Percentiles rank a stretch among this genome's conserved stretches.
These are phyloP conservation scores for Conoideocrella luteorostrata DNA, from an alignment of 2,329 filamentous ascomycete species.

Conservation along the genomic window DNA sequence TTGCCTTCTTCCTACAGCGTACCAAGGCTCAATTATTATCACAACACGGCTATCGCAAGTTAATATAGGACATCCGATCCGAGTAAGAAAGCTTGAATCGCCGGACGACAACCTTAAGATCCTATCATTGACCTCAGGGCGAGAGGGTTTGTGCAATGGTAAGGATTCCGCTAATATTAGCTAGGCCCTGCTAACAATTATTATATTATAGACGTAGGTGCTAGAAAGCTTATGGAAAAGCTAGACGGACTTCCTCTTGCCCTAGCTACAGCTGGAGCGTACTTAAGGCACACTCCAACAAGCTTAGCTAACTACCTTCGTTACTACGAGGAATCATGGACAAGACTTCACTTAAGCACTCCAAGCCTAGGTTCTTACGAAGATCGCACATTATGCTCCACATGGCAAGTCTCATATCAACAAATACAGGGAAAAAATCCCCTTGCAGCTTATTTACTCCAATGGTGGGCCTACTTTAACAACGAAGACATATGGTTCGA, in stretches of 20 bases:
- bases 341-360: slow-evolving; percentile 22
- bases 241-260: slow-evolving; percentile 41
- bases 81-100: slow-evolving; percentile 25
- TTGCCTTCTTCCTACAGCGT: slow-evolving; percentile 20
- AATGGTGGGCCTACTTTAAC: slow-evolving; percentile 3
- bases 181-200: neutral
- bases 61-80: slow-evolving; percentile 25
- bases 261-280: slow-evolving; percentile 38
- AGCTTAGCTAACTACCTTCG: slow-evolving; percentile 32
- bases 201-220: neutral
- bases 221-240: slow-evolving; percentile 9
- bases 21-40: slow-evolving; percentile 36
- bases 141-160: slow-evolving; percentile 19
- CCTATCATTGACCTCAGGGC: slow-evolving; percentile 20
- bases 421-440: slow-evolving; percentile 22
- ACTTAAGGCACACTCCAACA: slow-evolving; percentile 30
- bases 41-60: slow-evolving; percentile 30
- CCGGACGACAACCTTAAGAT: slow-evolving; percentile 24
- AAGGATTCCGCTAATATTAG: slow-evolving; percentile 7
- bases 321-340: slow-evolving; percentile 33
- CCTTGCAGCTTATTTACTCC: neutral
- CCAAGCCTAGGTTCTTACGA: too few species aligned
- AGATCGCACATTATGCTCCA: slow-evolving; percentile 27
- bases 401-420: slow-evolving; percentile 32
- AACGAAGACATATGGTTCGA: slow-evolving; percentile 5